phyloP scores from a whole-genome alignment of 257 asterid genomes.

The Linderniella brevidens region DNA sequence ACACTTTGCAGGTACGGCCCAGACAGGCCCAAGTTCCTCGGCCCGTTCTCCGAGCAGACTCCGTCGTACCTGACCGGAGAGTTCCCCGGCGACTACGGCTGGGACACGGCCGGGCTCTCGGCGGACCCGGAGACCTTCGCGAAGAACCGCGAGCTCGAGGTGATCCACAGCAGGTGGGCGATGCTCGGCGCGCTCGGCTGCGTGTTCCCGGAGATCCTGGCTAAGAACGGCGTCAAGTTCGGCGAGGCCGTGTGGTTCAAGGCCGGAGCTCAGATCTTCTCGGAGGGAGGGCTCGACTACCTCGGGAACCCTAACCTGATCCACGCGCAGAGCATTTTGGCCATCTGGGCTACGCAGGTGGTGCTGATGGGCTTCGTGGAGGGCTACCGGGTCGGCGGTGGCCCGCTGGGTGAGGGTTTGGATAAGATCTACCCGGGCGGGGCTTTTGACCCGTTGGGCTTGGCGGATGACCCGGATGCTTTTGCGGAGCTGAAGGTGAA shows the following conservation, averaged over 20 bases:
- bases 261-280: slow-evolving; percentile 82
- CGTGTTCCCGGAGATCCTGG: slow-evolving; percentile 64
- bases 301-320: slow-evolving; percentile 77
- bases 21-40: slow-evolving; percentile 83
- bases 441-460: slow-evolving; percentile 18
- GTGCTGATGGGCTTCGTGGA: slow-evolving; percentile 73
- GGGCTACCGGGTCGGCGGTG: slow-evolving; percentile 84
- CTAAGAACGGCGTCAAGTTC: slow-evolving; percentile 60
- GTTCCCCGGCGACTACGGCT: slow-evolving; percentile 85
- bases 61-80: slow-evolving; percentile 88
- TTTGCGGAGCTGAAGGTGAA: slow-evolving; percentile 41
- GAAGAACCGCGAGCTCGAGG: slow-evolving; percentile 80
- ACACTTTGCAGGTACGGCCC: slow-evolving; percentile 53
- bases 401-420: slow-evolving; percentile 81
- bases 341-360: slow-evolving; percentile 75
- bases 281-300: slow-evolving; percentile 81
- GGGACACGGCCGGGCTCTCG: slow-evolving; percentile 95
- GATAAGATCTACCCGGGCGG: slow-evolving; percentile 88
- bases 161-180: slow-evolving; percentile 85
- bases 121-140: slow-evolving; percentile 92
- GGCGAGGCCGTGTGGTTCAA: slow-evolving; percentile 93
- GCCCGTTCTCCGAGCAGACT: slow-evolving; percentile 89
- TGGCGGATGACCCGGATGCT: slow-evolving; percentile 37
- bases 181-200: slow-evolving; percentile 94
- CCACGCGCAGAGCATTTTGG: slow-evolving; percentile 85